A percentile compares a stretch with the other conserved stretches of the same genome.
phyloP scores from a whole-genome alignment of 176 grass and related monocot species.

The Poa pratensis region DNA sequence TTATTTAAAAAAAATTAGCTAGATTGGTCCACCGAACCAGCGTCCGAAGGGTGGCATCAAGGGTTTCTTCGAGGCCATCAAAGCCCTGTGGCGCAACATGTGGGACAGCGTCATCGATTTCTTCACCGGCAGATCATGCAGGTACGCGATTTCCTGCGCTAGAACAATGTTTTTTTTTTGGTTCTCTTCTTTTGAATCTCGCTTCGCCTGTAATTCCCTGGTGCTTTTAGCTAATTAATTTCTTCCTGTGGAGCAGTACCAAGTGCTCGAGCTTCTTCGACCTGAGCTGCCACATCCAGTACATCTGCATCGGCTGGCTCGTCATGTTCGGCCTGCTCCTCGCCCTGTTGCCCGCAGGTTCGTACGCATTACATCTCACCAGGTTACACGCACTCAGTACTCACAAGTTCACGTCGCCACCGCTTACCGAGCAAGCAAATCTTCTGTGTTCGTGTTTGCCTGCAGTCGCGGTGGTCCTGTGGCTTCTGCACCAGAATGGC shows the following conservation, averaged over 20 bases:
- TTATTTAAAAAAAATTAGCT: no score
- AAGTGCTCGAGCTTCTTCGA: slow-evolving; percentile 76
- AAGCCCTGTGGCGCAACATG: slow-evolving; percentile 41
- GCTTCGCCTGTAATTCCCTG: background rate
- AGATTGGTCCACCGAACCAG: slow-evolving; percentile 2
- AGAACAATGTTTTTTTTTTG: background rate
- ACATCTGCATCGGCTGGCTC: slow-evolving; percentile 67
- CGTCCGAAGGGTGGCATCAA: slow-evolving; percentile 27
- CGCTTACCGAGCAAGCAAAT: background rate
- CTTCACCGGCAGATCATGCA: slow-evolving; percentile 78
- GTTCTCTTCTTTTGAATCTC: background rate
- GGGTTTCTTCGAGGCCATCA: slow-evolving; percentile 62
- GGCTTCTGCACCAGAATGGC: slow-evolving; percentile 78
- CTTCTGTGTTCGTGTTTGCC: background rate
- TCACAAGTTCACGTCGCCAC: background rate
- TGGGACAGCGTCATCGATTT: slow-evolving; percentile 57
- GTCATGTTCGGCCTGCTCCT: slow-evolving; percentile 59
- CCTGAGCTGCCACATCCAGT: slow-evolving; percentile 74
- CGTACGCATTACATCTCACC: background rate
- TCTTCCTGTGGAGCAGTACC: slow-evolving; percentile 39
- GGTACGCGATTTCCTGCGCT: slow-evolving; percentile 31
- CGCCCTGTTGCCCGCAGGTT: slow-evolving; percentile 58
- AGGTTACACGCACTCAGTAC: background rate
- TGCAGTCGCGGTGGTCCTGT: slow-evolving; percentile 54
- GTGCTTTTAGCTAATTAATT: background rate